These are phyloP conservation scores for Candida gigantensis DNA, from an alignment of 1,139 yeast genomes.

Conservation along the genomic window DNA sequence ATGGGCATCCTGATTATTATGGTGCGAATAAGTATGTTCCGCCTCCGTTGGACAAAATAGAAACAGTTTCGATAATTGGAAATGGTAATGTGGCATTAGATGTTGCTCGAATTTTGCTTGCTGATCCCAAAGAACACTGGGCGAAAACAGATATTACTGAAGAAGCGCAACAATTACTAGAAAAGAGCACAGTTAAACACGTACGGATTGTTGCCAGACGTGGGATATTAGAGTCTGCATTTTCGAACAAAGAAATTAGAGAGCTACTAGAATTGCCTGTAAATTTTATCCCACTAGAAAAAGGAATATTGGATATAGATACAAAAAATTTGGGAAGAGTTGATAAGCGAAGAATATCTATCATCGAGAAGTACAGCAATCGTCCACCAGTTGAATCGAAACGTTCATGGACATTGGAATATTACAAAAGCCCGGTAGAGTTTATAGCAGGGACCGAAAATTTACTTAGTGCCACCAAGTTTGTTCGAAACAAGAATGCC, in stretches of 20 bases:
- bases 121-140: conserved; percentile 59
- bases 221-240: conserved; percentile 81
- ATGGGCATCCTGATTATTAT: conserved; percentile 72
- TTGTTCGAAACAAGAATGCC: conserved; percentile 47
- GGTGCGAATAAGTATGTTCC: conserved; percentile 28
- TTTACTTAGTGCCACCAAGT: conserved; percentile 49
- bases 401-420: conserved; percentile 65
- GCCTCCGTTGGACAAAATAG: conserved; percentile 60
- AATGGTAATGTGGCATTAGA: conserved; percentile 98
- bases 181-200: conserved; percentile 53
- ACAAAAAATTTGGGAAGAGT: conserved; percentile 55
- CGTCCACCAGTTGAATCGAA: conserved; percentile 19
- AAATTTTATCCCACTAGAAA: conserved; percentile 54
- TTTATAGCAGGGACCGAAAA: conserved; percentile 39
- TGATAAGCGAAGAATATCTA: conserved; percentile 65
- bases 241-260: conserved; percentile 88
- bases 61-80: conserved; percentile 80
- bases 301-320: conserved; percentile 42
- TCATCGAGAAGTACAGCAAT: conserved; percentile 56
- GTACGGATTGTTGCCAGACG: conserved; percentile 83
- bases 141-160: conserved; percentile 70
- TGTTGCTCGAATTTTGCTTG: conserved; percentile 75
- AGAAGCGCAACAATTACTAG: conserved; percentile 57
- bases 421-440: conserved; percentile 64
- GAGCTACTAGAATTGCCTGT: conserved; percentile 71